Conservation (phyloP, 352 stramenopile genomes). For the Pythium vanterpoolii region DNA sequence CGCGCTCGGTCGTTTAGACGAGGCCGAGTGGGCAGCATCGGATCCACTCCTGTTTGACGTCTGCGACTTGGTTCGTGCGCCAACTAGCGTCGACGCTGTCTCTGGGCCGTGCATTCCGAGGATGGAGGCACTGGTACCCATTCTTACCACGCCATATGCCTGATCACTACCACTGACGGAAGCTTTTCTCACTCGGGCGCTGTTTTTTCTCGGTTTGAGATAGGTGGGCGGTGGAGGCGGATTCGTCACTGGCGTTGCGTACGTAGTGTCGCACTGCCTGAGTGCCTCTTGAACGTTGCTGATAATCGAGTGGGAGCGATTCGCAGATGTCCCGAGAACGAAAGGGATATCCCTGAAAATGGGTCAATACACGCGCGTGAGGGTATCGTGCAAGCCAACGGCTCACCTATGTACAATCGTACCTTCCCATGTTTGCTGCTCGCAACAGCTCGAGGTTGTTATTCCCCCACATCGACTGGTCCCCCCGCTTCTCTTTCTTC, state of each 20-base stretch:
- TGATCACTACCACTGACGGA: background rate
- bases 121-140: slow-evolving; percentile 7
- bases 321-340: slow-evolving; percentile 50
- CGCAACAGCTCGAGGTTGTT: slow-evolving; percentile 65
- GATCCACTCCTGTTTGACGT: background rate
- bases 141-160: too few species aligned
- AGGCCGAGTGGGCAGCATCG: background rate
- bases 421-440: slow-evolving; percentile 69
- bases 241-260: slow-evolving; percentile 31
- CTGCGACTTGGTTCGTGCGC: background rate
- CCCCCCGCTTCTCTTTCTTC: slow-evolving; percentile 41
- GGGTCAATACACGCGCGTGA: background rate
- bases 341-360: slow-evolving; percentile 58
- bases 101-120: slow-evolving; percentile 5
- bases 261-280: slow-evolving; percentile 61
- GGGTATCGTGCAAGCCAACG: background rate
- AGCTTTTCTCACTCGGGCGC: slow-evolving; percentile 1
- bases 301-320: slow-evolving; percentile 67
- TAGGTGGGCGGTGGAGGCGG: background rate
- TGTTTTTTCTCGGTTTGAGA: background rate
- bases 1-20: slow-evolving; percentile 21
- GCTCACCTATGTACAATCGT: slow-evolving; percentile 12
- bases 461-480: slow-evolving; percentile 2
- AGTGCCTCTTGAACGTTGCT: slow-evolving; percentile 72
- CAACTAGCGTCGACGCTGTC: slow-evolving; percentile 4